A percentile compares a stretch with the other conserved stretches of the same genome.
Conservation (phyloP, 192 early-diverging fungal species). For the Backusella luteola region DNA sequence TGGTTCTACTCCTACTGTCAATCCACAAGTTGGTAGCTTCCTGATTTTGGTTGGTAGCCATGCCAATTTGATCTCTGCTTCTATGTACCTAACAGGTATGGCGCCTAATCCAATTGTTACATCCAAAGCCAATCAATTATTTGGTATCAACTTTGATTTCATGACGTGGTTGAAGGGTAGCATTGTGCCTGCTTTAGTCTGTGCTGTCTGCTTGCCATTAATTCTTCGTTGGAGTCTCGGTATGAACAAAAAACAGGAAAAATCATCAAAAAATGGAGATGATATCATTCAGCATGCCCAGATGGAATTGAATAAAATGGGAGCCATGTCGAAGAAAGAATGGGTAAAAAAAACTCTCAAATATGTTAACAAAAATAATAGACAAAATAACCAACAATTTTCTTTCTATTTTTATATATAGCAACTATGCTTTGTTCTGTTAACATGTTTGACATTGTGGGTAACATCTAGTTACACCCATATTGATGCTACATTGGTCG, state of each 20-base stretch:
- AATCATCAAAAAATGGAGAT: not conserved
- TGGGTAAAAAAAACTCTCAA: not conserved
- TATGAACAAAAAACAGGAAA: not conserved
- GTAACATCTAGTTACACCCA: constrained; percentile 43
- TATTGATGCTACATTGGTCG: constrained; percentile 66
- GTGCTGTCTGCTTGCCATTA: constrained; percentile 6
- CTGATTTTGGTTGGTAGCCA: constrained; percentile 60
- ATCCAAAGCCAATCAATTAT: constrained; percentile 53
- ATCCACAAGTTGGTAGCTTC: constrained; percentile 48
- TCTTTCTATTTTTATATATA: not conserved
- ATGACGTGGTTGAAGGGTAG: constrained; percentile 59
- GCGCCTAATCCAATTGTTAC: constrained; percentile 68
- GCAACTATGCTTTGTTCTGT: constrained; percentile 43
- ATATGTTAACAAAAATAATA: not conserved
- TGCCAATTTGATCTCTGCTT: constrained; percentile 71
- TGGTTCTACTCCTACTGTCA: constrained; percentile 34
- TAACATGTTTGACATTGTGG: constrained; percentile 58
- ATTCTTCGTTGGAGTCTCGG: constrained; percentile 10
- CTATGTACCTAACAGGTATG: constrained; percentile 71
- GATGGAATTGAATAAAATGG: constrained; percentile 14
- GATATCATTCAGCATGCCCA: constrained; percentile 17
- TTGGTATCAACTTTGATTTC: constrained; percentile 68
- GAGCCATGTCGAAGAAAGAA: constrained; percentile 10
- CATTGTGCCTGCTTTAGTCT: constrained; percentile 46
- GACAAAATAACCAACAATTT: not conserved